phyloP scores from a whole-genome alignment of 208 protist species.

The Acanthamoeba sp. region DNA sequence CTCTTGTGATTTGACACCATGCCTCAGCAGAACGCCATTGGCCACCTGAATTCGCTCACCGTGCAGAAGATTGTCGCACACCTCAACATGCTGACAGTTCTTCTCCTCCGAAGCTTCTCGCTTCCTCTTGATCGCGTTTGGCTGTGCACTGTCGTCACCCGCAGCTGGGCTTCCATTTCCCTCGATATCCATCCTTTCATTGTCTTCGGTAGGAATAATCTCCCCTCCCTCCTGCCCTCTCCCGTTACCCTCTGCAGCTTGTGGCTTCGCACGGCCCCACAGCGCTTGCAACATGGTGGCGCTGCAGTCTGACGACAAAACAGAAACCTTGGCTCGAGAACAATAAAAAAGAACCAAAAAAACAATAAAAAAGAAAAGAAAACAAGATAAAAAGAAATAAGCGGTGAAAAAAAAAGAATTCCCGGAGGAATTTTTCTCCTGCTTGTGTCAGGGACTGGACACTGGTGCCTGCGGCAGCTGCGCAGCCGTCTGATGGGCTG shows the following conservation, averaged over 20 bases:
- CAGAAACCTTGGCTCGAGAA: background rate
- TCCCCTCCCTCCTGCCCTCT: too few relatives aligned
- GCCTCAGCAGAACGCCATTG: background rate
- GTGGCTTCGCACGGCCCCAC: background rate
- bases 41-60: background rate
- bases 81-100: background rate
- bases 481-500: too few relatives aligned
- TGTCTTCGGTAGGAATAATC: too few relatives aligned
- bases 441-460: too few relatives aligned
- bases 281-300: background rate
- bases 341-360: background rate
- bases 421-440: too few relatives aligned
- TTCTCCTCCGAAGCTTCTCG: background rate
- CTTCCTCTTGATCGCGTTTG: background rate
- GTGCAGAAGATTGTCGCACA: background rate
- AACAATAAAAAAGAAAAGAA: background rate
- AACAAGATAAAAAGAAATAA: background rate
- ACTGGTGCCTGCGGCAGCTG: too few relatives aligned
- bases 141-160: background rate
- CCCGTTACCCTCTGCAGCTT: background rate
- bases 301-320: background rate
- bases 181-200: background rate
- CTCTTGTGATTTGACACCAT: background rate
- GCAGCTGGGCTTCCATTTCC: background rate
- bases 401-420: too few relatives aligned